Conservation (phyloP, 192 early-diverging fungal genomes). For the Jimgerdemannia lactiflua region DNA sequence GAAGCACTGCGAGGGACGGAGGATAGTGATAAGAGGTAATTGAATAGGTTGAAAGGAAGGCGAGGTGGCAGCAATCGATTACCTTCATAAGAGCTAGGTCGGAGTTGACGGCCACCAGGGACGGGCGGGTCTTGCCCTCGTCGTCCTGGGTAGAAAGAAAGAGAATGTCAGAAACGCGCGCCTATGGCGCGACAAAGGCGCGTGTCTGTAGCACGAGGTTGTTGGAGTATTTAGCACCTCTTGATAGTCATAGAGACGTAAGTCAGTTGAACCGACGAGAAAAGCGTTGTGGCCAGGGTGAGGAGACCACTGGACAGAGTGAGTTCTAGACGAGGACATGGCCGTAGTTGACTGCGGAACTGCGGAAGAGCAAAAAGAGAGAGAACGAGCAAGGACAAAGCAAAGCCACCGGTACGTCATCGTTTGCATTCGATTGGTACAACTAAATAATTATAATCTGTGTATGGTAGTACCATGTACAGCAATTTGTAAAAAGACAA, state of each 20-base stretch:
- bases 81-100: slow-evolving; percentile 32
- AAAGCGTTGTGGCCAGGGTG: slow-evolving; percentile 50
- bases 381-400: too few species aligned
- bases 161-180: background rate
- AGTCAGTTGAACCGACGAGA: slow-evolving; percentile 51
- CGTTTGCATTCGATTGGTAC: too few species aligned
- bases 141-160: slow-evolving; percentile 9
- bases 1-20: slow-evolving; percentile 44
- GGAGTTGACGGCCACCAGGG: slow-evolving; percentile 19
- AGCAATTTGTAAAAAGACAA: too few species aligned
- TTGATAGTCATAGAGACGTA: slow-evolving; percentile 53
- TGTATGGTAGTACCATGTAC: too few species aligned
- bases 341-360: too few species aligned
- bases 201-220: too few species aligned
- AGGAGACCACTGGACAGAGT: slow-evolving; percentile 51
- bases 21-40: background rate
- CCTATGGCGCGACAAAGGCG: background rate
- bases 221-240: background rate
- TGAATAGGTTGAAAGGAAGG: too few species aligned
- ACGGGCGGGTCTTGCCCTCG: slow-evolving; percentile 11
- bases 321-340: background rate
- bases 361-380: too few species aligned
- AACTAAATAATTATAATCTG: too few species aligned
- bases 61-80: background rate
- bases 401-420: too few species aligned